Evolutionary conservation across 116 monocot species (phyloP), one percentile per base, ranked within the genome.

Genomic region (Iris pallida): DNA sequence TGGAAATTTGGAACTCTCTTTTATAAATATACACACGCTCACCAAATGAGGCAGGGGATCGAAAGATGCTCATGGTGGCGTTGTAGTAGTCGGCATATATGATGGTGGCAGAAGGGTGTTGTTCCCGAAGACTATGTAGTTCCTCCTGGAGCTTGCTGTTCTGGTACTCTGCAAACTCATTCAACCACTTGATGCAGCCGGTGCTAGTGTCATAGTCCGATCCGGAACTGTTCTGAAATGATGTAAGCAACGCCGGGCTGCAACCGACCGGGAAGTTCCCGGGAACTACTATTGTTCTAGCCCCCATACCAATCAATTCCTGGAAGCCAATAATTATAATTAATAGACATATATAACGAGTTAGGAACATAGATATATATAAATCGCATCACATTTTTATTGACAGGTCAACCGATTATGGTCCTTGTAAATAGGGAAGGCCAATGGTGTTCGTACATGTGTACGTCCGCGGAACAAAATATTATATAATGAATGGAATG

Each of bases 81-180:
- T 66, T 44, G 63, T 74, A 88, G 54, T 81, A 84, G 63, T 88
- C 81, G 6, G 80, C 88, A 18, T 89, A 89, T 48, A 85, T 77
- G 43, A 85, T 82, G 12, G 74, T 71, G 13, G 55, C 74, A 17
- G 79, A 0, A 0, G 82, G 77, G 45, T 77, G 65, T 14, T 19
- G 58, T 14, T 5, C 18, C 5, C 75, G 70, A 8, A 77, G 54
- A n/a, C 3, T 19, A 1, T 72, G 14, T 20, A 89, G 42, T 20
- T 85, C 89, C 8, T 57, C 40, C 18, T 52, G 13, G 5, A 89
- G 72, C 1, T 51, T 45, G 1, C 9, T 20, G 66, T 89, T 89
- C 49, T 85, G 79, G 65, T 80, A 69, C 40, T 68, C 57, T 0
- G 77, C 55, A 57, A 89, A 82, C 54, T 72, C 69, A 11, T 89